Conservation (phyloP, 2,329 filamentous ascomycete species). For the Dothideomycetidae sp. region DNA sequence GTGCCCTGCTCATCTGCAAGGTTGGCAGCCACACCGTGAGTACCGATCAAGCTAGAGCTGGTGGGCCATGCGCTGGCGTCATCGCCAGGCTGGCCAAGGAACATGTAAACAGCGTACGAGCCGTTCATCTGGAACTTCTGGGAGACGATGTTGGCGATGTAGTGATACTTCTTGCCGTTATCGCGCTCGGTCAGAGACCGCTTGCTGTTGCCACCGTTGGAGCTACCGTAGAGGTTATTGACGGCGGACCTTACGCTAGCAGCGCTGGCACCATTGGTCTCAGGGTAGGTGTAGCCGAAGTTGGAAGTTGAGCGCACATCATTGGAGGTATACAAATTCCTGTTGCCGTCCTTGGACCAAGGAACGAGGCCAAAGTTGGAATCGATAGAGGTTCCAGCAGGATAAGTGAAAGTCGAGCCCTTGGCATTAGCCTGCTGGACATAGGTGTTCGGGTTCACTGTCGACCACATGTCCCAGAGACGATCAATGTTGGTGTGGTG, state of each 20-base stretch:
- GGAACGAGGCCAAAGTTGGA: constrained; percentile 41
- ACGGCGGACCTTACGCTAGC: constrained; percentile 38
- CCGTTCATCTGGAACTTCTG: constrained; percentile 45
- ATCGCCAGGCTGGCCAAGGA: constrained; percentile 41
- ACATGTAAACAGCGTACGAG: constrained; percentile 54
- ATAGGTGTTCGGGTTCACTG: constrained; percentile 53
- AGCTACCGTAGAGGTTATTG: constrained; percentile 46
- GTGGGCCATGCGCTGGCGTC: constrained; percentile 37
- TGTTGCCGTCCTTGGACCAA: constrained; percentile 45
- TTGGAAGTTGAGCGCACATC: constrained; percentile 42
- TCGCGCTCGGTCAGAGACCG: constrained; percentile 16
- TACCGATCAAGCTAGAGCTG: constrained; percentile 45
- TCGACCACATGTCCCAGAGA: constrained; percentile 63
- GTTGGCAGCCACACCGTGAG: constrained; percentile 36
- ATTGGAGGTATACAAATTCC: constrained; percentile 55
- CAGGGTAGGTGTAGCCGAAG: constrained; percentile 65
- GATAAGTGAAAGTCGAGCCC: constrained; percentile 47
- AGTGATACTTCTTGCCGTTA: constrained; percentile 42
- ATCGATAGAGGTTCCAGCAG: constrained; percentile 33
- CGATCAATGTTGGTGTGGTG: constrained; percentile 65
- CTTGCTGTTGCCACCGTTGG: constrained; percentile 6
- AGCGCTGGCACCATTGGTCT: constrained; percentile 35
- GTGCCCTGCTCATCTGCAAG: constrained; percentile 11
- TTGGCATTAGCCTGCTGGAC: constrained; percentile 41
- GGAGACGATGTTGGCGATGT: constrained; percentile 52